These are phyloP conservation scores for Spizellomyces sp. DNA, from an alignment of 192 early-diverging fungal genomes.

Conservation along the genomic window DNA sequence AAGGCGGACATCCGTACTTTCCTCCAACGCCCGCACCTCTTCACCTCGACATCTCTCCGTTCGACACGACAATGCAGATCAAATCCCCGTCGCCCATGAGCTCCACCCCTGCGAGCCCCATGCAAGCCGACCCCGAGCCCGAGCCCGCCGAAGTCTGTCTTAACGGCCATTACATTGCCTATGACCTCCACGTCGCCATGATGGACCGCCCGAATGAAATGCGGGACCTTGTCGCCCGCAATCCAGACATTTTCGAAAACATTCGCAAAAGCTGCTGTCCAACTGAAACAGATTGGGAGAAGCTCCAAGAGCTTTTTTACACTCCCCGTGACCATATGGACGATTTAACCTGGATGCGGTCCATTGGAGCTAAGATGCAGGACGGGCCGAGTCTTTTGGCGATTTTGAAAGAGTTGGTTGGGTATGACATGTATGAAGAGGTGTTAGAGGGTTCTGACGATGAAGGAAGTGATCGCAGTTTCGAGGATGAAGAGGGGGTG, in stretches of 20 bases:
- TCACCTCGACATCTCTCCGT: slow-evolving; percentile 8
- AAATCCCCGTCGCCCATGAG: slow-evolving; percentile 11
- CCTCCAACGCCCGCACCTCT: slow-evolving; percentile 28
- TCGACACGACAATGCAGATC: neutral
- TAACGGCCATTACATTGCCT: slow-evolving; percentile 31
- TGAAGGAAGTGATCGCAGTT: neutral
- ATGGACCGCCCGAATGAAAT: slow-evolving; percentile 33
- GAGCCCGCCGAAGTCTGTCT: slow-evolving; percentile 20
- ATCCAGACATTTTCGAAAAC: slow-evolving; percentile 27
- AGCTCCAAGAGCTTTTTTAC: slow-evolving; percentile 18
- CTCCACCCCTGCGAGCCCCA: neutral
- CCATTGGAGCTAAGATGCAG: slow-evolving; percentile 15
- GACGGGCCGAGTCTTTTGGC: slow-evolving; percentile 23
- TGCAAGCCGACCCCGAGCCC: neutral
- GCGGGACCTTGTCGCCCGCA: slow-evolving; percentile 26
- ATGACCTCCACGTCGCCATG: slow-evolving; percentile 32
- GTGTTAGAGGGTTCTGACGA: slow-evolving; percentile 16
- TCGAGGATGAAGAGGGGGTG: neutral
- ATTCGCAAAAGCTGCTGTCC: slow-evolving; percentile 15
- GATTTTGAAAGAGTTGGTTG: slow-evolving; percentile 24
- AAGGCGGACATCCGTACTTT: slow-evolving; percentile 12
- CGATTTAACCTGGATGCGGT: slow-evolving; percentile 30
- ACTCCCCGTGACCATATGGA: slow-evolving; percentile 29
- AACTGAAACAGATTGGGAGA: slow-evolving; percentile 5
- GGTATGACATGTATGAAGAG: slow-evolving; percentile 32